Evolutionary conservation across 306 rosid species (phyloP).

Genomic region (Phaseolus lunatus): DNA sequence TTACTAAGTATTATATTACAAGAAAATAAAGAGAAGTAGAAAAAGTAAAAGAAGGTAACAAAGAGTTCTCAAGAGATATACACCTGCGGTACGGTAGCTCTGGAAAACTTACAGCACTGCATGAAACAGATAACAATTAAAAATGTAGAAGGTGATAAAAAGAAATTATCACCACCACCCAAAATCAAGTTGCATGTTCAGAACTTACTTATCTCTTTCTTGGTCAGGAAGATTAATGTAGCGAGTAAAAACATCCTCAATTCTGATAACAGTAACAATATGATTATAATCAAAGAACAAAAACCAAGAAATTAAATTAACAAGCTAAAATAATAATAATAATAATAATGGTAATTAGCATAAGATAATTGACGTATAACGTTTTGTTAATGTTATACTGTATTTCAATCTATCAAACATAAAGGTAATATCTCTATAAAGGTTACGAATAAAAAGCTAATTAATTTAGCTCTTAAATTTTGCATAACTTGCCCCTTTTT

Average conservation of each 20-base stretch:
- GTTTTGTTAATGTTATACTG: not conserved
- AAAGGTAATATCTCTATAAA: not conserved
- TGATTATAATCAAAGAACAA: too few relatives aligned
- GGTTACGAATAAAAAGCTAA: not conserved
- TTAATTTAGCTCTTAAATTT: not conserved
- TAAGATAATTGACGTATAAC: too few relatives aligned
- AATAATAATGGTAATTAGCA: too few relatives aligned
- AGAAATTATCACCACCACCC: not conserved
- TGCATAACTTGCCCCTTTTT: not conserved
- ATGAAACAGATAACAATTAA: slow-evolving; percentile 38
- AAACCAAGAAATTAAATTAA: not conserved
- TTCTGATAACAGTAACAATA: slow-evolving; percentile 54
- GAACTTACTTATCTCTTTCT: slow-evolving; percentile 78
- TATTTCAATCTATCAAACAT: too few relatives aligned
- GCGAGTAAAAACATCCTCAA: slow-evolving; percentile 87
- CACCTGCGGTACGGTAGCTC: slow-evolving; percentile 62
- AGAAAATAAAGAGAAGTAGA: not conserved
- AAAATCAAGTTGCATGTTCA: not conserved
- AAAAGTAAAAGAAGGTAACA: not conserved
- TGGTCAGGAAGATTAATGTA: slow-evolving; percentile 81
- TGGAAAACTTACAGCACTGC: slow-evolving; percentile 62
- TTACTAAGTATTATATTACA: not conserved
- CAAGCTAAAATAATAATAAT: not conserved
- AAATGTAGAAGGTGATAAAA: slow-evolving; percentile 13
- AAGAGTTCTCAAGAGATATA: slow-evolving; percentile 2